Evolutionary conservation across 805 yeast genomes (phyloP), one percentile per base, ranked within the genome.

Genomic region (Saturnispora bothae): DNA sequence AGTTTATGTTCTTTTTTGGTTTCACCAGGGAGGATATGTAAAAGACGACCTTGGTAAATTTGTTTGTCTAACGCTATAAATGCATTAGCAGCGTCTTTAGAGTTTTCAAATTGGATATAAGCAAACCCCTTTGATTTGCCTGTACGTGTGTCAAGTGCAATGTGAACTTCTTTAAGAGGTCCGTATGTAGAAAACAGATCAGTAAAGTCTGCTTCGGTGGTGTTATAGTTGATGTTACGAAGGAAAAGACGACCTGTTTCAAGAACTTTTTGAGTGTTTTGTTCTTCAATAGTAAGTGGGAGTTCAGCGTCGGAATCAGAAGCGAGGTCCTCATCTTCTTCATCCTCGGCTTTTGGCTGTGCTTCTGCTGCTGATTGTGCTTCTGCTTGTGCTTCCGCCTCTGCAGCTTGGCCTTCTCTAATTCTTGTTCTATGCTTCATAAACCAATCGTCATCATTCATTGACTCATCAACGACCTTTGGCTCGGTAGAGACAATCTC

Each of bases 121-220:
- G 92, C 95, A 57, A 85, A 84, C 0, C 98, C 98, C 59, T 92
- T 92, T 1, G 95, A 80, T 49, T 76, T 73, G 9, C 94, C 94
- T 0, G 94, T 83, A 61, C 92, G 73, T 3, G 94, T 79, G 53
- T 89, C 97, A 27, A 86, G 58, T 1, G 98, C 96, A 49, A 92
- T 66, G 58, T 92, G 98, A 2, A 85, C 95, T 60, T 92, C 97
- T 46, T 78, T 83, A 28, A 86, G 56, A 5, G 63, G 61, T 8
- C 98, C 98, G 54, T 62, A 92, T 3, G 64, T 54, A 4, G 66
- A 45, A 51, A 92, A 88, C 18, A 86, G 63, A 2, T 67, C 61
- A 23, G 63, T 60, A 54, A 88, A 80, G 38, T 92, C 97, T 1
- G 71, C 73, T 54, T 88, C 96, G 0, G 81, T 69, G 9, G 95